phyloP scores from a whole-genome alignment of 1,284 basidiomycete genomes.

The Filobasidium uniguttulatum region DNA sequence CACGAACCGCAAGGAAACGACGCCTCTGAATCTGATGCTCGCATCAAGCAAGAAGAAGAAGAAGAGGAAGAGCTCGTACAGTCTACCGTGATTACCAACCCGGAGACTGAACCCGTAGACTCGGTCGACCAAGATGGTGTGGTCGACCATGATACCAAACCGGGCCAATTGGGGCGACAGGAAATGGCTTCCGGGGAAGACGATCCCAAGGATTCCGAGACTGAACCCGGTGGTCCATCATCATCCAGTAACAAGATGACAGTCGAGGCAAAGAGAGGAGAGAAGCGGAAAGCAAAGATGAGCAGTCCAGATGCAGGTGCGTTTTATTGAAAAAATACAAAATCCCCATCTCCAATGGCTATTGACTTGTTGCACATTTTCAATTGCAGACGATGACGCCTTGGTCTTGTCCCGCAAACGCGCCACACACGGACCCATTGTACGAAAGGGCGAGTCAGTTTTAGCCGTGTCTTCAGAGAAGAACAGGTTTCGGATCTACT shows the following conservation, averaged over 20 bases:
- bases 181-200: too few species aligned
- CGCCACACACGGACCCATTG: constrained; percentile 24
- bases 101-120: constrained; percentile 60
- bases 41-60: too few species aligned
- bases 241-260: too few species aligned
- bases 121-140: too few species aligned
- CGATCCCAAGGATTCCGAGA: too few species aligned
- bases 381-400: constrained; percentile 19
- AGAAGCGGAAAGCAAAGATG: constrained; percentile 35
- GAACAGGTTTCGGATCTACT: constrained; percentile 38
- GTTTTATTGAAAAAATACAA: constrained; percentile 10
- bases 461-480: constrained; percentile 19
- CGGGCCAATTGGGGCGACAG: too few species aligned
- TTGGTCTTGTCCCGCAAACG: constrained; percentile 26
- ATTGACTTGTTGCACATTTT: background rate
- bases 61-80: too few species aligned
- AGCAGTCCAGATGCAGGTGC: constrained; percentile 30
- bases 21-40: too few species aligned
- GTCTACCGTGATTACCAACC: too few species aligned
- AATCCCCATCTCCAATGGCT: background rate
- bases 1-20: too few species aligned
- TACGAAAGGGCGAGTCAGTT: constrained; percentile 24
- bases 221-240: constrained; percentile 8
- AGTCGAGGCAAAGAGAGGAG: constrained; percentile 22
- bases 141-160: too few species aligned